Evolutionary conservation across 2,329 filamentous ascomycete species (phyloP), one percentile per base, ranked within the genome.

Genomic region (Dactylellina sp.): DNA sequence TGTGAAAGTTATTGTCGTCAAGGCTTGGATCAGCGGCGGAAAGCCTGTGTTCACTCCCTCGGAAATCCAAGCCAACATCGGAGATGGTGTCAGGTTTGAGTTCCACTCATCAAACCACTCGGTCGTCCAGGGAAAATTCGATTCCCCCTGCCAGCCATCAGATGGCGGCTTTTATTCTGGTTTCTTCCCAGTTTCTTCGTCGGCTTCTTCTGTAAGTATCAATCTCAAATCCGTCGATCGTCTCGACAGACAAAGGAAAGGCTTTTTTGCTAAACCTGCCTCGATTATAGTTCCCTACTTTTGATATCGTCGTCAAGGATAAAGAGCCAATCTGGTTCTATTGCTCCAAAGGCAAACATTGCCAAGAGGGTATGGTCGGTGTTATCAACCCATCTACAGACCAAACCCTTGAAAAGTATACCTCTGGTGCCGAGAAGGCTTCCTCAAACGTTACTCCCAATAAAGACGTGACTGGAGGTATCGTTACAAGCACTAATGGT

Each of bases 311-410:
- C 80, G 83, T 95, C 80, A 89, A 88, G 79, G 84, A 88, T 80
- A 87, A 85, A 44, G 89, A 85, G 60, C 91, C 91, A 25, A 84
- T 93, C 76, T 94, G 91, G 91, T 83, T 91, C 76, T 94, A 90
- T 84, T 94, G 91, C 82, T 88, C 87, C 32, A 89, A 92, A 81
- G 87, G 80, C 52, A 86, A 85, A 79, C 91, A 95, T 82, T 95
- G 91, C 82, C 86, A 92, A 81, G 82, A 80, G 46, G 90, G 90
- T 75, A 93, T 93, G 89, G 85, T 86, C 66, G 89, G 91, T 83
- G 89, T 91, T 28, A 88, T 93, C 79, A 93, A 93, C 81, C 87
- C 89, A 64, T 47, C 25, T 6, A 44, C 49, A 24, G 47, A 75
- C 24, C 50, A 66, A 24, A 52, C 75, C 9, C 37, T 79, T 75